Evolutionary conservation across 176 grass and related monocot genomes (phyloP).

Genomic region (Saccharum spontaneum): DNA sequence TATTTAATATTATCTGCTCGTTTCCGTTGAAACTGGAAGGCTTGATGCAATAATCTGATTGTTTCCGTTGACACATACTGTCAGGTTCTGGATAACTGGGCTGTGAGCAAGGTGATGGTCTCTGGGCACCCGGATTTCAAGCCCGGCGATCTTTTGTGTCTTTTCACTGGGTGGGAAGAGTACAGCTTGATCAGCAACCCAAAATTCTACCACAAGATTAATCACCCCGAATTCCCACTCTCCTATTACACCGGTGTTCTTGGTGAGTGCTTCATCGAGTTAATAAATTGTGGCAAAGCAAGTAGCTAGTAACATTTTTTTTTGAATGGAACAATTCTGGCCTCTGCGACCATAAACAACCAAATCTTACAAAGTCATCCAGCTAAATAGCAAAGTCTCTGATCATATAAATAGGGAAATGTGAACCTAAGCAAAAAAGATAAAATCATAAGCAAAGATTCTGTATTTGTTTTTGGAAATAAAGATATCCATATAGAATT

Average conservation of each 20-base stretch:
- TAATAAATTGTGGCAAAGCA: no score
- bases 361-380: no score
- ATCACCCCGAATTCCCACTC: constrained; percentile 44
- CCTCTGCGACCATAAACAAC: no score
- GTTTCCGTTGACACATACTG: neutral
- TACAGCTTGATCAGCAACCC: constrained; percentile 42
- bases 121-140: constrained; percentile 54
- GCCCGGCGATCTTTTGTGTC: constrained; percentile 44
- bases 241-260: constrained; percentile 60
- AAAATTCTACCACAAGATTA: constrained; percentile 45
- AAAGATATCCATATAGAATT: no score
- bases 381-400: no score
- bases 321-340: no score
- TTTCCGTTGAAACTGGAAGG: no score
- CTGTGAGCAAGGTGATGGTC: constrained; percentile 59
- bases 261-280: constrained; percentile 23
- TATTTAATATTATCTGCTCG: no score
- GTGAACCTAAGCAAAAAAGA: no score
- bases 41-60: neutral
- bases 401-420: no score
- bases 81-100: neutral
- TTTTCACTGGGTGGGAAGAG: constrained; percentile 63
- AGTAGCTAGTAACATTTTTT: no score
- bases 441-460: neutral
- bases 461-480: neutral